Evolutionary conservation across 2,329 filamentous ascomycete species (phyloP).

Genomic region (Talaromyces verruculosus): DNA sequence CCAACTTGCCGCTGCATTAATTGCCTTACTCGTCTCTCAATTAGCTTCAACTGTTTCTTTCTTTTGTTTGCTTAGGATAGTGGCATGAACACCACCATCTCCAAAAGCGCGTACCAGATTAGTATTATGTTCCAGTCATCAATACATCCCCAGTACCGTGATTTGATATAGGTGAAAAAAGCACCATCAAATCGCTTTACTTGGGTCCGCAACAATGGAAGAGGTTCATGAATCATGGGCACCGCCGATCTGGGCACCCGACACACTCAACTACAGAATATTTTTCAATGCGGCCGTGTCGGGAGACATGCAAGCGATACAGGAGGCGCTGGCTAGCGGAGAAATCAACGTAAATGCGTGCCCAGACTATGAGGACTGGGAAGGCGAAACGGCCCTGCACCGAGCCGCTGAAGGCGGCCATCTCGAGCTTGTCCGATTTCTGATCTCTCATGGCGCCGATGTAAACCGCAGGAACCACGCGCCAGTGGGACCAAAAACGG

Average conservation of each 20-base stretch:
- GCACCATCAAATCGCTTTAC: slow-evolving; percentile 1
- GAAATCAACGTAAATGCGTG: slow-evolving; percentile 7
- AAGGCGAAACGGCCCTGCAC: slow-evolving; percentile 2
- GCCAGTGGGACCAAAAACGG: background rate
- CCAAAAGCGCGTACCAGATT: too few species aligned
- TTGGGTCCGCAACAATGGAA: background rate
- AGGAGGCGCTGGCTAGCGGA: background rate
- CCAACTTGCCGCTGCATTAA: too few species aligned
- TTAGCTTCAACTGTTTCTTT: too few species aligned
- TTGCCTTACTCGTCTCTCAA: too few species aligned
- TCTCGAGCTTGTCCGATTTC: background rate
- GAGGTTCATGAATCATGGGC: background rate
- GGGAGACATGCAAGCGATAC: slow-evolving; percentile 13
- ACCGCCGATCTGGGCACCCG: slow-evolving; percentile 6
- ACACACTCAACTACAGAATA: background rate
- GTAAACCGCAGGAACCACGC: background rate
- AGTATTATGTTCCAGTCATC: background rate
- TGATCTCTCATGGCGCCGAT: background rate
- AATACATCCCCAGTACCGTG: background rate
- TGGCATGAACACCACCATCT: too few species aligned
- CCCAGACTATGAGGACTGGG: background rate
- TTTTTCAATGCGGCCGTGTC: slow-evolving; percentile 9
- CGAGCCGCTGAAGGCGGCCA: slow-evolving; percentile 1
- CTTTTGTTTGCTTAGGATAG: too few species aligned
- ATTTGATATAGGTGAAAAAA: background rate